phyloP scores from a whole-genome alignment of 495 filamentous ascomycete genomes.

The Daldinia childiae region DNA sequence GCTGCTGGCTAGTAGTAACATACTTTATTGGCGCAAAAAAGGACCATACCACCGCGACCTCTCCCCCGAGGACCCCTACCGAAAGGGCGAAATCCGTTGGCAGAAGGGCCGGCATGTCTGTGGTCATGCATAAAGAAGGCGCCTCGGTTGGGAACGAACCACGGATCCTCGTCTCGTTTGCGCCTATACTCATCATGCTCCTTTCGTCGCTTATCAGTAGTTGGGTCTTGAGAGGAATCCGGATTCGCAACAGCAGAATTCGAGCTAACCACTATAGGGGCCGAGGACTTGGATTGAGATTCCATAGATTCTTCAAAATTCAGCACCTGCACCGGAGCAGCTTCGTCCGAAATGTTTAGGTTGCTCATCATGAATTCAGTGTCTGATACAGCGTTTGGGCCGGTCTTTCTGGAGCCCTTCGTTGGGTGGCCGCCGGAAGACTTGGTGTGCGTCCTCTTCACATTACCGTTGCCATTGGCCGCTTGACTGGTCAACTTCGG shows the following conservation, averaged over 20 bases:
- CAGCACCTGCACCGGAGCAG: slow-evolving; percentile 63
- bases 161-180: slow-evolving; percentile 86
- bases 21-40: slow-evolving; percentile 69
- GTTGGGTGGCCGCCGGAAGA: slow-evolving; percentile 41
- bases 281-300: slow-evolving; percentile 46
- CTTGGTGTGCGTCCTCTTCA: slow-evolving; percentile 49
- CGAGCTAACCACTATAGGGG: slow-evolving; percentile 59
- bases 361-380: slow-evolving; percentile 92
- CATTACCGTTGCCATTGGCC: slow-evolving; percentile 54
- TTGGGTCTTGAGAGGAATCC: slow-evolving; percentile 57
- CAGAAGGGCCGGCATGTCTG: slow-evolving; percentile 74
- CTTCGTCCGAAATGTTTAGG: slow-evolving; percentile 70
- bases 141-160: slow-evolving; percentile 93
- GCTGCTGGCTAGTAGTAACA: slow-evolving; percentile 37
- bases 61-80: slow-evolving; percentile 66
- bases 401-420: slow-evolving; percentile 52
- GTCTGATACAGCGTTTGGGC: slow-evolving; percentile 63
- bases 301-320: slow-evolving; percentile 71
- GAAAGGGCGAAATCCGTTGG: slow-evolving; percentile 80
- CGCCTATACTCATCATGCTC: slow-evolving; percentile 92
- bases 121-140: slow-evolving; percentile 98
- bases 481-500: slow-evolving; percentile 49
- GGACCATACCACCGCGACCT: slow-evolving; percentile 60
- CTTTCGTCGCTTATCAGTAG: slow-evolving; percentile 74
- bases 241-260: slow-evolving; percentile 43